Base-by-base conservation (phyloP, 768 basidiomycete species). In the Auriscalpium microsporum region DNA sequence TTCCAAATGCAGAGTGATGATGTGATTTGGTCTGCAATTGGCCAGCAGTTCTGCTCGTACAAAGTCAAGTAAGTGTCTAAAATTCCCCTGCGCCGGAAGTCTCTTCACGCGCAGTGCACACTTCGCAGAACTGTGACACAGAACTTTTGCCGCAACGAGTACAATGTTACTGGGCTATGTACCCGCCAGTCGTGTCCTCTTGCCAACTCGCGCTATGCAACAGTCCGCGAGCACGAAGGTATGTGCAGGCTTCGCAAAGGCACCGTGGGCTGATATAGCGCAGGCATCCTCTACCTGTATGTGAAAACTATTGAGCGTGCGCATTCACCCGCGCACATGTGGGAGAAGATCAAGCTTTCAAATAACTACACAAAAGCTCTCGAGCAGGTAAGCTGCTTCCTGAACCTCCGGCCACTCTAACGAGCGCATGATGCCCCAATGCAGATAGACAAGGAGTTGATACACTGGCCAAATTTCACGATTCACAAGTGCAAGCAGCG, bases 401-500 rank as follows among this genome's bases (percentile, higher is more conserved):
- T 9, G 28, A 46, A 16, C 19, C 54, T 19, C 48, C 42, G 46
- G 36, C 45, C 53, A 48, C 19, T 35, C 33, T 8, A 51, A 36
- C 42, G 45, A 10, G 21, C 38, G 21, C 21, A 21, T 3, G 21
- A n/a, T 28, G 44, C 44, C 47, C 33, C 36, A 54, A 19, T 55
- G 11, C 19, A 98, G 94, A 95, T 99, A 65, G 96, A 98, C 75
- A 79, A 78, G 52, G 92, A 98, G 66, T 80, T 98, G 57, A 79
- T 93, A n/a, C 92, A 97, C 68, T 98, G 96, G 96, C 95, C 96
- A 4, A 94, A 94, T 64, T 98, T 95, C 70, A 84, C 84, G 35
- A 88, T 94, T 53, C 96, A 97, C 76, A 98, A 97, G 74, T 98
- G 96, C 81, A 99, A 99, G 77, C 96, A 99, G 73, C 84, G 96